phyloP scores from a whole-genome alignment of 257 asterid species.

The Solanum chmielewskii region DNA sequence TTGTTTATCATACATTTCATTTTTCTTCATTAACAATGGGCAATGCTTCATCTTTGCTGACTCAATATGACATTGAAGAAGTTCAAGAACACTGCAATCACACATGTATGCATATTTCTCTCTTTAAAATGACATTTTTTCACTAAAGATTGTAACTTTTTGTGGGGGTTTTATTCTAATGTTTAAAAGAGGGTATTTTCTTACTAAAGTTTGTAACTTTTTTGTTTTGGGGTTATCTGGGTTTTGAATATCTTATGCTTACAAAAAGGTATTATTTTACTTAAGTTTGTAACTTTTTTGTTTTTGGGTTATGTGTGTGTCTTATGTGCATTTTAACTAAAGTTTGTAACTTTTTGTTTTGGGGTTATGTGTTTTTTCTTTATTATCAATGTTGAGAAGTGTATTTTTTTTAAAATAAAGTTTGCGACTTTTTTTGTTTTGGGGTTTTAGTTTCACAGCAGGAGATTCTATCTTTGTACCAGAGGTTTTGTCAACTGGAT shows the following conservation, averaged over 20 bases:
- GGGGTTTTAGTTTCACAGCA: conserved; percentile 58
- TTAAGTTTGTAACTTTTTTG: neutral
- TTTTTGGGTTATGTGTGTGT: neutral
- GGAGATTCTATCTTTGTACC: conserved; percentile 68
- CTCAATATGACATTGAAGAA: conserved; percentile 91
- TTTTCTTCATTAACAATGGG: conserved; percentile 36
- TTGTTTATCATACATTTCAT: neutral
- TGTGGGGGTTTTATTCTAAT: neutral
- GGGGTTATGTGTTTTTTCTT: neutral
- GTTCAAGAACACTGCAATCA: conserved; percentile 72
- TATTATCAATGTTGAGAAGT: neutral
- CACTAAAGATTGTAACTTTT: neutral
- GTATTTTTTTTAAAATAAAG: neutral
- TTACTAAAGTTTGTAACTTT: neutral
- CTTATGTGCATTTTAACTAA: neutral
- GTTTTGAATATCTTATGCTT: neutral
- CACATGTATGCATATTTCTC: conserved; percentile 30
- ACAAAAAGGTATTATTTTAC: neutral
- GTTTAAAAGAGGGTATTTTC: neutral
- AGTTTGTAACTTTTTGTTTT: neutral
- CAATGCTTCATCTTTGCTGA: conserved; percentile 61
- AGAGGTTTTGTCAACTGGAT: conserved; percentile 85
- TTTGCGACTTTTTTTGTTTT: neutral
- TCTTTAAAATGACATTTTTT: neutral
- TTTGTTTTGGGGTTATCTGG: neutral